These are phyloP conservation scores for Fusarium nanum DNA, from an alignment of 2,329 filamentous ascomycete species.

Conservation along the genomic window DNA sequence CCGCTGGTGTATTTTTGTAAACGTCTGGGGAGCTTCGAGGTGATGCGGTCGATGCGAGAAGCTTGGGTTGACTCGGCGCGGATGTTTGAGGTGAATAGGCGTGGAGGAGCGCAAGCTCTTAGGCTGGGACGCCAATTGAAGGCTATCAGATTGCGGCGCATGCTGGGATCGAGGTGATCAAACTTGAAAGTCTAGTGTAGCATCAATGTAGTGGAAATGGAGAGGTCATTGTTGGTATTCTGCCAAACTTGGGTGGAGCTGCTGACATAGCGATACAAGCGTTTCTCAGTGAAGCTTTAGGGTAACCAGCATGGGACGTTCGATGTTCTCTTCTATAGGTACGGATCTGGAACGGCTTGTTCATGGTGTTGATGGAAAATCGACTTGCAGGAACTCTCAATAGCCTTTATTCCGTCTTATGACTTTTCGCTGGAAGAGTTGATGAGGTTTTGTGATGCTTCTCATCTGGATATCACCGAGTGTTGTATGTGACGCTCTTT, in stretches of 20 bases:
- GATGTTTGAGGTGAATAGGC: constrained; percentile 10
- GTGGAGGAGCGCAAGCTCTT: constrained; percentile 16
- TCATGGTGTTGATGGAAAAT: too few relatives aligned
- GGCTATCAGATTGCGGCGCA: constrained; percentile 43
- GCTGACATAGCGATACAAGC: constrained; percentile 11
- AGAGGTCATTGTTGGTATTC: constrained; percentile 7
- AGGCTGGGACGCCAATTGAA: constrained; percentile 41
- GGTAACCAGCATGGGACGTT: constrained; percentile 9
- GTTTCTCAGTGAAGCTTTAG: constrained; percentile 9
- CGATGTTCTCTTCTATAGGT: not conserved
- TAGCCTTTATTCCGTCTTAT: too few relatives aligned
- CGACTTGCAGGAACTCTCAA: too few relatives aligned
- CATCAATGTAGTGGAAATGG: not conserved
- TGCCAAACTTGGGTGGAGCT: constrained; percentile 24
- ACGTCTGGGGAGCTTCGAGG: constrained; percentile 69
- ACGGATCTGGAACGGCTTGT: not conserved
- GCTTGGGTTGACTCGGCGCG: constrained; percentile 48
- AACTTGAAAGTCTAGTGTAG: not conserved
- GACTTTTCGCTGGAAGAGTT: too few relatives aligned
- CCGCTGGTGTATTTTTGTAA: constrained; percentile 76
- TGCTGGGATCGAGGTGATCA: constrained; percentile 1
- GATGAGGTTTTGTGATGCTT: too few relatives aligned
- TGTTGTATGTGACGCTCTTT: too few relatives aligned
- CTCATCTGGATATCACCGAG: too few relatives aligned
- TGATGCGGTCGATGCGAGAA: constrained; percentile 59